phyloP scores from a whole-genome alignment of 257 asterid species.

The Lithospermum erythrorhizon region DNA sequence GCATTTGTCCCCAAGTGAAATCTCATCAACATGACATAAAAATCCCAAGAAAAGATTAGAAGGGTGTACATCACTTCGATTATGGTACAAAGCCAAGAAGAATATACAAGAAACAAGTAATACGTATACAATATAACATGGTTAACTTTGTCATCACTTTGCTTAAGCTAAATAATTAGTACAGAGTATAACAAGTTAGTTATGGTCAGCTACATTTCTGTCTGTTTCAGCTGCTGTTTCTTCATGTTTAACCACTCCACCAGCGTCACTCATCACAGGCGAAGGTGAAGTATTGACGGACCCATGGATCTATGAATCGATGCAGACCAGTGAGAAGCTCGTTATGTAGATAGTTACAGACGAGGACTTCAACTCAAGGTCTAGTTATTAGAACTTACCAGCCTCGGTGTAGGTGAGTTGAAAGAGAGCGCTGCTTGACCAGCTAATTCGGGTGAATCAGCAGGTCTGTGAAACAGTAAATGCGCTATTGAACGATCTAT shows the following conservation, averaged over 20 bases:
- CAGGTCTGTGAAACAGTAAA: slow-evolving; percentile 60
- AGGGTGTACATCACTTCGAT: slow-evolving; percentile 3
- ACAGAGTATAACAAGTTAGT: not conserved
- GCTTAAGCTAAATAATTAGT: not conserved
- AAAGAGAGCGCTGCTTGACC: slow-evolving; percentile 22
- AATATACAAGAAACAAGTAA: not conserved
- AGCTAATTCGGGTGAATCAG: slow-evolving; percentile 29
- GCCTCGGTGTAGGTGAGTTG: slow-evolving; percentile 16
- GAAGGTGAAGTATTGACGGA: not conserved
- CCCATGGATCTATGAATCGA: not conserved
- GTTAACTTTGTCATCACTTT: not conserved
- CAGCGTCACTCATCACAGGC: not conserved
- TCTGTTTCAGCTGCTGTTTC: not conserved
- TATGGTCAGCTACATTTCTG: not conserved
- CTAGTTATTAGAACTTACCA: slow-evolving; percentile 22
- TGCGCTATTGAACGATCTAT: slow-evolving; percentile 87
- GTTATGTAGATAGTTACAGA: not conserved
- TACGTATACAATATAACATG: not conserved
- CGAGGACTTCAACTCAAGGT: not conserved
- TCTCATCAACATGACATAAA: no score
- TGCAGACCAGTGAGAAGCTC: not conserved
- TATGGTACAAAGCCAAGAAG: slow-evolving; percentile 7
- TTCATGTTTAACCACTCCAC: not conserved
- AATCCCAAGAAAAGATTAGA: no score
- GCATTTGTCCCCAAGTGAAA: no score